phyloP scores from a whole-genome alignment of 106 monocot species.

The Vanilla planifolia region DNA sequence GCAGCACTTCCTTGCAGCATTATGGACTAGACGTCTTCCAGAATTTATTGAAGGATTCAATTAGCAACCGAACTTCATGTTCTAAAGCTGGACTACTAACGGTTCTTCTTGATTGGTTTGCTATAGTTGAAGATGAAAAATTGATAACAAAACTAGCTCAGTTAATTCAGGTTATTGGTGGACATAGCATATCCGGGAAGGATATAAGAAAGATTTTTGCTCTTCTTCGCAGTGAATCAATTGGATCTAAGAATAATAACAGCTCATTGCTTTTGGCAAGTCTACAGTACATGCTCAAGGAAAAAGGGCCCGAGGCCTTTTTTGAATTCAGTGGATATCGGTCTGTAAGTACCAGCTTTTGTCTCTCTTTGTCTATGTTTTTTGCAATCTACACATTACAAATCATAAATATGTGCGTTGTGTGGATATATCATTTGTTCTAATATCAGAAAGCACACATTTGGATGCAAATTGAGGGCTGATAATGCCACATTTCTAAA shows the following conservation, averaged over 20 bases:
- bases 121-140: constrained; percentile 42
- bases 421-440: too few relatives aligned
- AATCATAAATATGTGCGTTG: too few relatives aligned
- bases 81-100: constrained; percentile 72
- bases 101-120: constrained; percentile 98
- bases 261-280: constrained; percentile 71
- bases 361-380: background rate
- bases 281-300: constrained; percentile 73
- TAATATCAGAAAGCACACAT: background rate
- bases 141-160: constrained; percentile 57
- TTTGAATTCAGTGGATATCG: constrained; percentile 85
- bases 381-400: too few relatives aligned
- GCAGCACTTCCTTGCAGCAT: constrained; percentile 66
- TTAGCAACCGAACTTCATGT: constrained; percentile 70
- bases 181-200: constrained; percentile 92
- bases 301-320: constrained; percentile 94
- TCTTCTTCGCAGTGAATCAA: constrained; percentile 66
- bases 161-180: constrained; percentile 84
- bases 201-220: constrained; percentile 94
- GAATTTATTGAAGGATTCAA: constrained; percentile 69
- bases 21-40: constrained; percentile 83
- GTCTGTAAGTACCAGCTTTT: constrained; percentile 54
- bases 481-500: background rate
- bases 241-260: constrained; percentile 39
- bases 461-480: background rate